A percentile compares a stretch with the other conserved stretches of the same genome.
Conservation (phyloP, 306 rosid genomes). For the Trifolium subterraneum region DNA sequence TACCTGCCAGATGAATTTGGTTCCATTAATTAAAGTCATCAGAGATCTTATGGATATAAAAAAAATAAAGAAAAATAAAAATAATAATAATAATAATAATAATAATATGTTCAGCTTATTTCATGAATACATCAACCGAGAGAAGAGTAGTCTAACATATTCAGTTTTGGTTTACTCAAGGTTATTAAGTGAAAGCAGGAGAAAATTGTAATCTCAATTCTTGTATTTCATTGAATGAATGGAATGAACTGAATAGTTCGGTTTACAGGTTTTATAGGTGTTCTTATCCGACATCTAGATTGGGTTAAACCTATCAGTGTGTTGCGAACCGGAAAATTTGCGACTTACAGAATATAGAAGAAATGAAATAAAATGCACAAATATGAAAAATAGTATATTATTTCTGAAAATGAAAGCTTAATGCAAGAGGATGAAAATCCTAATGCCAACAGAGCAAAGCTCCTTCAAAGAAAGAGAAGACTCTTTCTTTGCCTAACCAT, state of each 20-base stretch:
- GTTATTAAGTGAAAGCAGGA: background rate
- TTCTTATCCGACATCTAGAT: background rate
- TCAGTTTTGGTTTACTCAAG: background rate
- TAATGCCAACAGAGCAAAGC: no score
- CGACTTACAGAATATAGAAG: no score
- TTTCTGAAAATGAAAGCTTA: no score
- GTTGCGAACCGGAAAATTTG: no score
- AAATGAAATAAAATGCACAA: no score
- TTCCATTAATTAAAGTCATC: constrained; percentile 35
- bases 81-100: constrained; percentile 2
- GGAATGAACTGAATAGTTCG: background rate
- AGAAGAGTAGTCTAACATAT: constrained; percentile 3
- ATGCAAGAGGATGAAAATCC: no score
- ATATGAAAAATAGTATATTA: no score
- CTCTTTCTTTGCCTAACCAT: no score
- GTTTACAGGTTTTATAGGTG: background rate
- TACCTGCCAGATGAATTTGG: constrained; percentile 54
- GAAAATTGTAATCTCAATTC: background rate
- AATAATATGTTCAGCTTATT: constrained; percentile 15
- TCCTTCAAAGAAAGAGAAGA: no score
- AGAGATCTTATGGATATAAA: constrained; percentile 21
- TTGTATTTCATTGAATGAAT: background rate
- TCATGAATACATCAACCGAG: constrained; percentile 18
- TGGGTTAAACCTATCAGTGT: background rate
- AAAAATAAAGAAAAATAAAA: background rate